Percentiles rank a stretch among this genome's conserved stretches.
Evolutionary conservation across 2,329 filamentous ascomycete species (phyloP).

Genomic region (Arthroderma sp.): DNA sequence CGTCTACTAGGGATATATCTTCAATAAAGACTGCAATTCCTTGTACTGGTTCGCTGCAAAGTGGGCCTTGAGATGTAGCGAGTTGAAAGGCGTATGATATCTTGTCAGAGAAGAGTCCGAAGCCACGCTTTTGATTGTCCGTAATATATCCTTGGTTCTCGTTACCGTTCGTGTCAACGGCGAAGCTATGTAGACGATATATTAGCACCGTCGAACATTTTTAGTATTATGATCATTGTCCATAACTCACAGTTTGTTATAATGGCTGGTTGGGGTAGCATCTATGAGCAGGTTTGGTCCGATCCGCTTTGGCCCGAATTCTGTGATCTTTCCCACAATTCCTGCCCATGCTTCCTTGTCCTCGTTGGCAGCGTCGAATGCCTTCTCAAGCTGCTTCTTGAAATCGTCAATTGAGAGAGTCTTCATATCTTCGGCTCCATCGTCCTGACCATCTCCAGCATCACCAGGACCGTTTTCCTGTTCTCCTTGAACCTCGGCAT

Average conservation of each 20-base stretch:
- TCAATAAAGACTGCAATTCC: slow-evolving; percentile 86
- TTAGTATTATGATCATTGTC: neutral
- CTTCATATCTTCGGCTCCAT: slow-evolving; percentile 44
- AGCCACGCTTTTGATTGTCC: slow-evolving; percentile 14
- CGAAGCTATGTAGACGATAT: too few relatives aligned
- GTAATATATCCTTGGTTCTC: neutral
- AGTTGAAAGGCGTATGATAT: slow-evolving; percentile 91
- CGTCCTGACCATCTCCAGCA: slow-evolving; percentile 19
- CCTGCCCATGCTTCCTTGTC: slow-evolving; percentile 65
- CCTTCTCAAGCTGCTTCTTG: slow-evolving; percentile 51
- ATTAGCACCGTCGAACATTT: neutral
- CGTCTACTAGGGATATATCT: slow-evolving; percentile 51
- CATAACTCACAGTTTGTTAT: slow-evolving; percentile 46
- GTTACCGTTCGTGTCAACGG: neutral
- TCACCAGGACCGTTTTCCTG: slow-evolving; percentile 1
- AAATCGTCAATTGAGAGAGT: slow-evolving; percentile 63
- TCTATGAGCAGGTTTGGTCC: slow-evolving; percentile 88
- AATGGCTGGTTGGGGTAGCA: slow-evolving; percentile 56
- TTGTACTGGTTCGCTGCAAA: slow-evolving; percentile 87
- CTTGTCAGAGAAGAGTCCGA: slow-evolving; percentile 72
- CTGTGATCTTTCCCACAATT: slow-evolving; percentile 66
- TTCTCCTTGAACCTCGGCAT: slow-evolving; percentile 24
- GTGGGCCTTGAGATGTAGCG: slow-evolving; percentile 71
- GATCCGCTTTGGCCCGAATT: slow-evolving; percentile 73
- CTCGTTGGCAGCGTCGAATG: slow-evolving; percentile 58